phyloP scores from a whole-genome alignment of 768 basidiomycete species.

The Omphalotus guepiniiformis region DNA sequence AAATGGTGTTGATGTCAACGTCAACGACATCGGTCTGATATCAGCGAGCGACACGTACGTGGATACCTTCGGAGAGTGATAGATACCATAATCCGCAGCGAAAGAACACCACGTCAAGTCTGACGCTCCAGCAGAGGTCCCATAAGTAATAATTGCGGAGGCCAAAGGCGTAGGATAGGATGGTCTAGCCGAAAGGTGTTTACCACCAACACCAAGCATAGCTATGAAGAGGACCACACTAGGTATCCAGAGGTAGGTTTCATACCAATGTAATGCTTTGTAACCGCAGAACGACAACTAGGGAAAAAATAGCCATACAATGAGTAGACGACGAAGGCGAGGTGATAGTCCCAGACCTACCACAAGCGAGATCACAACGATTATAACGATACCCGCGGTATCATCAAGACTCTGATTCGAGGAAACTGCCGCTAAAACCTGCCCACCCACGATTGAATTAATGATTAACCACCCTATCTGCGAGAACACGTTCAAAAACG shows the following conservation, averaged over 20 bases:
- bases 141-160: constrained; percentile 30
- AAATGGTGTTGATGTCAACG: not conserved
- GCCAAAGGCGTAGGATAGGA: constrained; percentile 25
- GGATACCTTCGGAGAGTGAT: constrained; percentile 22
- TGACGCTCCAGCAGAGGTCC: constrained; percentile 33
- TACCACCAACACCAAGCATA: constrained; percentile 60
- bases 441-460: constrained; percentile 66
- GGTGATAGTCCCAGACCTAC: constrained; percentile 19
- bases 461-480: constrained; percentile 63
- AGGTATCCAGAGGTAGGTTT: constrained; percentile 66
- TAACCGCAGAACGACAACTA: constrained; percentile 63
- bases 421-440: constrained; percentile 56
- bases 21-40: not conserved
- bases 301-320: not conserved
- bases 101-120: constrained; percentile 39
- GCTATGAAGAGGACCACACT: constrained; percentile 58
- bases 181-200: constrained; percentile 43
- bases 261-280: constrained; percentile 59
- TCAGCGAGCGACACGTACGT: not conserved
- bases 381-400: constrained; percentile 37
- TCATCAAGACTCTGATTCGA: constrained; percentile 24
- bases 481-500: constrained; percentile 54
- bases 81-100: constrained; percentile 42
- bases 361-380: constrained; percentile 32
- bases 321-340: not conserved